Conservation (phyloP, 768 basidiomycete species). For the Lepiota brunneoincarnata region DNA sequence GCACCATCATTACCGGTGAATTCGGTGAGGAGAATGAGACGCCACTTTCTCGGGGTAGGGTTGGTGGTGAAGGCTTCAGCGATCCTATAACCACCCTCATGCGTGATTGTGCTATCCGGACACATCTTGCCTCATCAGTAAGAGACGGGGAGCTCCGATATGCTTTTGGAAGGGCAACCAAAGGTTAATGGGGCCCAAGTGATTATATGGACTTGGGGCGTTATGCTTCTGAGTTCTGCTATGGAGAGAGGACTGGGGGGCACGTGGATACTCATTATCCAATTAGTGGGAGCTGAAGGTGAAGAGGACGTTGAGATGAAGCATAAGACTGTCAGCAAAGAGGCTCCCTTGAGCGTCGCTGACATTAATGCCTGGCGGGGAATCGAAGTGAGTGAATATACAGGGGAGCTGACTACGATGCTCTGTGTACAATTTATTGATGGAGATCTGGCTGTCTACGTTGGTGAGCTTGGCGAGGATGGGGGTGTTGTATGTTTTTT, state of each 20-base stretch:
- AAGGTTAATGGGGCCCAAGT: slow-evolving; percentile 44
- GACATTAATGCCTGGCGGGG: slow-evolving; percentile 40
- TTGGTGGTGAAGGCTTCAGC: slow-evolving; percentile 71
- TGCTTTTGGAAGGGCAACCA: slow-evolving; percentile 45
- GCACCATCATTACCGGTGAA: slow-evolving; percentile 40
- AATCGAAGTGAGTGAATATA: slow-evolving; percentile 32
- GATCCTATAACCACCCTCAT: slow-evolving; percentile 79
- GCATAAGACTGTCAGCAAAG: slow-evolving; percentile 57
- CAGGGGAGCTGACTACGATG: slow-evolving; percentile 47
- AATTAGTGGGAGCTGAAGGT: slow-evolving; percentile 78
- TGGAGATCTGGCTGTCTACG: slow-evolving; percentile 35
- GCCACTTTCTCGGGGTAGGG: slow-evolving; percentile 63
- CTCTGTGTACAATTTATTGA: slow-evolving; percentile 45
- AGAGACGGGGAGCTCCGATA: slow-evolving; percentile 47
- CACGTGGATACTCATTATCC: slow-evolving; percentile 59
- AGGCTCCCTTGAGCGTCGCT: slow-evolving; percentile 43
- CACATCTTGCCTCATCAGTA: slow-evolving; percentile 53
- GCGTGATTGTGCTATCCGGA: slow-evolving; percentile 73
- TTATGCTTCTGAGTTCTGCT: slow-evolving; percentile 54
- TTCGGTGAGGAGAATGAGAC: slow-evolving; percentile 63
- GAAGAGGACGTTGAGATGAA: slow-evolving; percentile 64
- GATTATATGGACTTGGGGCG: slow-evolving; percentile 61
- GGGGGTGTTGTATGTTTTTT: too few species aligned
- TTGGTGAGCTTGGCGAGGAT: slow-evolving; percentile 34
- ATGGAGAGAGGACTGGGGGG: slow-evolving; percentile 51